Base-by-base conservation (phyloP, 257 asterid species). In the Ligustrum vulgare region DNA sequence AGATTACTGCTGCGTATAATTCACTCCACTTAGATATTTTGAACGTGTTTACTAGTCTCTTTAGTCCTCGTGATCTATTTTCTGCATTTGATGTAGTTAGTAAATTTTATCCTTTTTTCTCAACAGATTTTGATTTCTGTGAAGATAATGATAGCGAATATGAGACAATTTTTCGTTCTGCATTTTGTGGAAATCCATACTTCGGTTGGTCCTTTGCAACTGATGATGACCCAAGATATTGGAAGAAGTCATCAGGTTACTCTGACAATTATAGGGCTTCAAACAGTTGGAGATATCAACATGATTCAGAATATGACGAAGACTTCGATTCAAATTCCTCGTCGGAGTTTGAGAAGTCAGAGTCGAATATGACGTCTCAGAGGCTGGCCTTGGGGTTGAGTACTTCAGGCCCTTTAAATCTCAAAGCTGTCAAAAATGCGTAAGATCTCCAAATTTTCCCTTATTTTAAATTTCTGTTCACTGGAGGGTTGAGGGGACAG, bases 371-470 rank as follows among this genome's bases (percentile, higher is more conserved):
- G 64, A 79, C 81, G 28, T 88, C 97, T 2, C 86, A 94, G 63
- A 86, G 98, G 82, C 82, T 79, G 43, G 91, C 95, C 74, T 80
- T 94, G 75, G 99, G 98, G 70, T 85, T 94, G 83, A 87, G 81
- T 72, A 76, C 88, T 39, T 85, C 92, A 0, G 98, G 99, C 65
- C 94, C 96, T 69, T 75, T 94, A 78, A 91, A 78, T 67, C 84
- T 91, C 11, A 92, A 84, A 60, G 94, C 92, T 70, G 91, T 94
- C 54, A 94, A 92, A 81, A 89, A 43, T 6, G 99, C 97, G 99
- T 92, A 85, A 80, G 97, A 83, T 84, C 72, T 49, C 49, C 16
- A 36, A 11, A 66, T 54, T 36, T 68, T 71, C 31, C 71, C 34
- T 67, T 9, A 8, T 72, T 67, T 41, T 54, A 31, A 28, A 69